phyloP scores from a whole-genome alignment of 2,329 filamentous ascomycete species.

The Ceratocystiopsis minuta region DNA sequence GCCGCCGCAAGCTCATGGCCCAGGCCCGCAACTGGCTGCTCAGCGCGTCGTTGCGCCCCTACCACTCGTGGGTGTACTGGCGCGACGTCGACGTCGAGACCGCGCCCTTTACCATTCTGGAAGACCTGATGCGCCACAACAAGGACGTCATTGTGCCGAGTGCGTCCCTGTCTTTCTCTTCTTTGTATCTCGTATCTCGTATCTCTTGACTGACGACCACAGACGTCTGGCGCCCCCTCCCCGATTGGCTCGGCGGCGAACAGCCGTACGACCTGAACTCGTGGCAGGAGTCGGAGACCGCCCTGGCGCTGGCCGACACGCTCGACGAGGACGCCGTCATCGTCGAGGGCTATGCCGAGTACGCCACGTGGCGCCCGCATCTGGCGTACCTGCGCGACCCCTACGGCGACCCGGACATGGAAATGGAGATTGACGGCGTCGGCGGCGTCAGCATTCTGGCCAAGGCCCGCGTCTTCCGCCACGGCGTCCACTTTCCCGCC shows the following conservation, averaged over 20 bases:
- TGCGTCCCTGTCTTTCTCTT: slow-evolving; percentile 32
- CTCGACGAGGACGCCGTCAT: slow-evolving; percentile 97
- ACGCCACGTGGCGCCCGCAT: slow-evolving; percentile 95
- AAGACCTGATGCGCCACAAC: slow-evolving; percentile 96
- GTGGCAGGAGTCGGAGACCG: slow-evolving; percentile 98
- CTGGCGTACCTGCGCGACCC: slow-evolving; percentile 91
- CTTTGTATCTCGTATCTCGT: background rate
- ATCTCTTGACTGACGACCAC: slow-evolving; percentile 1
- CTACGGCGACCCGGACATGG: slow-evolving; percentile 95
- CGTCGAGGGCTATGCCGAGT: slow-evolving; percentile 96
- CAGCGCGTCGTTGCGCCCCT: slow-evolving; percentile 79
- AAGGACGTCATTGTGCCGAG: slow-evolving; percentile 98
- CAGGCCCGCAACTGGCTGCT: slow-evolving; percentile 94
- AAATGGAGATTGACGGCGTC: slow-evolving; percentile 98
- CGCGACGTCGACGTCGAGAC: slow-evolving; percentile 97
- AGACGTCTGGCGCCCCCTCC: slow-evolving; percentile 97
- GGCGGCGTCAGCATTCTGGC: slow-evolving; percentile 94
- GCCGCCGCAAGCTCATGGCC: slow-evolving; percentile 89
- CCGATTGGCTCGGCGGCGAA: slow-evolving; percentile 95
- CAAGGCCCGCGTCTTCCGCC: slow-evolving; percentile 87
- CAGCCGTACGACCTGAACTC: slow-evolving; percentile 97
- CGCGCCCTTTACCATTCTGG: slow-evolving; percentile 86
- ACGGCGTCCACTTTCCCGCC: slow-evolving; percentile 90
- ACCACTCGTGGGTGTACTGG: slow-evolving; percentile 99
- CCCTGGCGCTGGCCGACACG: slow-evolving; percentile 79